These are phyloP conservation scores for Gaillardinia entomophila DNA, from an alignment of 805 yeast species.

Conservation along the genomic window DNA sequence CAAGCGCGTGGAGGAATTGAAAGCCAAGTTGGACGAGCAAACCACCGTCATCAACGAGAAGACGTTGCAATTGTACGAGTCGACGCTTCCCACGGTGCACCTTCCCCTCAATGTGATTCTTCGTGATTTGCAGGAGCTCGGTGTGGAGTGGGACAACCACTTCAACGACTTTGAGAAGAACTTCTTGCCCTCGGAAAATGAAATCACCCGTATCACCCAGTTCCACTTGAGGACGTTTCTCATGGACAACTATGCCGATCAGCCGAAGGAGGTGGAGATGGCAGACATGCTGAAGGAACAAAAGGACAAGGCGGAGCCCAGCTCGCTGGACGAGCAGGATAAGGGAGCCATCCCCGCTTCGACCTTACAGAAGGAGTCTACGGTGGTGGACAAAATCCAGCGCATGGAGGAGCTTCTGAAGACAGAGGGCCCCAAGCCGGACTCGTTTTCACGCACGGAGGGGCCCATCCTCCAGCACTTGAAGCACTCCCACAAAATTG, in stretches of 20 bases:
- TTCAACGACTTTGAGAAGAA: slow-evolving; percentile 73
- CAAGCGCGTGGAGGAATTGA: slow-evolving; percentile 52
- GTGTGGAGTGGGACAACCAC: slow-evolving; percentile 82
- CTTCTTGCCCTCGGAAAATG: slow-evolving; percentile 87
- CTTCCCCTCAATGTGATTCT: slow-evolving; percentile 65
- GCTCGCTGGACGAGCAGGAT: background rate
- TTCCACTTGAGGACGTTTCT: slow-evolving; percentile 76
- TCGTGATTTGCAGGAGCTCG: slow-evolving; percentile 69
- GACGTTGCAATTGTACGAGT: slow-evolving; percentile 48
- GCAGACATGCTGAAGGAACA: slow-evolving; percentile 9
- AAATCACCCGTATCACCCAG: slow-evolving; percentile 84
- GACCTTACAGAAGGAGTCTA: background rate
- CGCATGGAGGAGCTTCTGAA: background rate
- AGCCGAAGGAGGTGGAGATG: slow-evolving; percentile 13
- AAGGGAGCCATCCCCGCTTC: background rate
- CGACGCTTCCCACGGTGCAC: slow-evolving; percentile 58
- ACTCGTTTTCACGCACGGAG: background rate
- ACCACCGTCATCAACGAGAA: slow-evolving; percentile 35
- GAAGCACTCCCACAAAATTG: slow-evolving; percentile 1
- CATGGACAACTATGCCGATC: slow-evolving; percentile 40
- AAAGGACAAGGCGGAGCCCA: slow-evolving; percentile 1
- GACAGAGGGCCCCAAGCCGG: background rate
- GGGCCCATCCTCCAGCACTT: background rate
- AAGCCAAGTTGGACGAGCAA: slow-evolving; percentile 48
- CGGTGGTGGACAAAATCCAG: background rate